Base-by-base conservation (phyloP, 2,329 filamentous ascomycete genomes). In the Laburnicola sp. region DNA sequence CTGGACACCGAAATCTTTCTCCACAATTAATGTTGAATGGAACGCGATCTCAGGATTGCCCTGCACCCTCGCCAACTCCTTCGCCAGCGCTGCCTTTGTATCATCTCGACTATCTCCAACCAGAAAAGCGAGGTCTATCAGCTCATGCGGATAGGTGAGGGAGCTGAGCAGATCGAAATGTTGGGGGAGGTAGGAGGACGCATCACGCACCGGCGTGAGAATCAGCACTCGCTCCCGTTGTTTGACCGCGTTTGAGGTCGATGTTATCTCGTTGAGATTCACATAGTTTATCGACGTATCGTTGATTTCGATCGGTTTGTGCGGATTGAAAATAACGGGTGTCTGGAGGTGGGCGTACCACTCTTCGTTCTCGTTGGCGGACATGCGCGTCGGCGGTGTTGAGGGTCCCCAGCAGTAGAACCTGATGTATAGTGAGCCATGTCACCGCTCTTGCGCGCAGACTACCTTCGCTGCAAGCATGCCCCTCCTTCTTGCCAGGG, bases 331-430 rank as follows among this genome's bases (percentile, higher is more conserved):
- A 60, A 96, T 84, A 63, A 99, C 91, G 43, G 94, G 94, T 3
- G 94, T 97, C 64, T 92, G 86, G 57, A 94, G 79, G 70, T 96
- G 92, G 51, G 85, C 86, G 61, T 89, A 87, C 94, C 94, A 99
- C 59, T 90, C 83, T 56, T 86, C 86, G 73, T 93, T 87, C 71
- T 99, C 94, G 71, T 97, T 97, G 49, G 87, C 78, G 36, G 88
- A 85, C 91, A 99, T 96, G 59, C 94, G 86, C 86, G 96, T 95
- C 46, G 94, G 94, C n/a, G 94, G 85, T 78, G 95, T 97, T 23
- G 88, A 85, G 10, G 94, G 93, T 9, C 94, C 94, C 83, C 91
- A 97, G 79, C 94, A 99, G 77, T 96, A 96, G 76, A 96, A 97
- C 76, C 93, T 97, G 68, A 57, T 51, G 11, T 4, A 3, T n/a